Percentiles rank a stretch among this genome's conserved stretches.
These are phyloP conservation scores for Pulicaria dysenterica DNA, from an alignment of 129 eudicot genomes.

Conservation along the genomic window DNA sequence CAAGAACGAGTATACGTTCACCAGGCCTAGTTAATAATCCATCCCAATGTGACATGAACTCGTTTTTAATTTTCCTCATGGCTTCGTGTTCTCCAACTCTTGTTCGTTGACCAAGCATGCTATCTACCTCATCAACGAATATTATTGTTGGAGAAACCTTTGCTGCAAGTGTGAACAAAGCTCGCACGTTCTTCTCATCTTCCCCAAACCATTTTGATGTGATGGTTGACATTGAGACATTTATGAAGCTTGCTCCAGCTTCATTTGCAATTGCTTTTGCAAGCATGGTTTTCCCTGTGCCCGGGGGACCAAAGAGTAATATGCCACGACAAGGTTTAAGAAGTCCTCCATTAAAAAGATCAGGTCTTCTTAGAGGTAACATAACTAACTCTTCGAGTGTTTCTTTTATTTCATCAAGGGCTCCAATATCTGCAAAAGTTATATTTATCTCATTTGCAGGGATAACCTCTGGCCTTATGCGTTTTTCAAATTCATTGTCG, in stretches of 20 bases:
- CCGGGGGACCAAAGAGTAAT: conserved; percentile 86
- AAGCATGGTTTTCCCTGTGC: conserved; percentile 95
- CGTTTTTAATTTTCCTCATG: conserved; percentile 90
- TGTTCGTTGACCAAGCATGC: conserved; percentile 95
- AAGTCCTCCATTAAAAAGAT: conserved; percentile 90
- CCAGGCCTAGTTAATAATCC: conserved; percentile 76
- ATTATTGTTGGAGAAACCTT: conserved; percentile 89
- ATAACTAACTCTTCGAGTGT: conserved; percentile 90
- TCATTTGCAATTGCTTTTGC: conserved; percentile 95
- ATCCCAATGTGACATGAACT: conserved; percentile 97
- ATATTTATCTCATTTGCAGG: conserved; percentile 86
- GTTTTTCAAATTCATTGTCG: conserved; percentile 93
- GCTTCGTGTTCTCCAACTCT: conserved; percentile 98
- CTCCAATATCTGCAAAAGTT: conserved; percentile 80
- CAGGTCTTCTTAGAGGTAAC: conserved; percentile 95
- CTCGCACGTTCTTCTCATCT: conserved; percentile 92
- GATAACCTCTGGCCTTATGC: conserved; percentile 92
- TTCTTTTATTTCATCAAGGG: conserved; percentile 81
- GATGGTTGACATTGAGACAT: conserved; percentile 95
- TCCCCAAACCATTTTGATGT: conserved; percentile 99
- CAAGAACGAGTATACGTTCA: conserved; percentile 92
- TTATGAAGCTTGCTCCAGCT: conserved; percentile 95
- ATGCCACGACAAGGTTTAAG: conserved; percentile 95
- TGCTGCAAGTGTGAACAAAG: conserved; percentile 89
- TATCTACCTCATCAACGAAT: conserved; percentile 93